phyloP scores from a whole-genome alignment of 495 filamentous ascomycete species.

The Xylaria flabelliformis region DNA sequence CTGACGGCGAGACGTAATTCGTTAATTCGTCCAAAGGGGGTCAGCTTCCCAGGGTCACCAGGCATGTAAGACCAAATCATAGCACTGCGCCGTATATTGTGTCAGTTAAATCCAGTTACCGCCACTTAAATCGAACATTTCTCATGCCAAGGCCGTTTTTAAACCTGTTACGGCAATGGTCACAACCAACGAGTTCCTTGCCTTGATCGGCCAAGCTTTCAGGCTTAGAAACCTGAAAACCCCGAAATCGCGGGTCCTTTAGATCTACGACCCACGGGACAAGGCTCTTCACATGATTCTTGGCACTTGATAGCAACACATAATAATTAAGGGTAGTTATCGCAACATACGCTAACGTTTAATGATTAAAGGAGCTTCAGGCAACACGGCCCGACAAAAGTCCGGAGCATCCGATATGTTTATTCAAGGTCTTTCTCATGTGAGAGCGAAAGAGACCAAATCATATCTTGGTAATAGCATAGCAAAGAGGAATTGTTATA shows the following conservation, averaged over 20 bases:
- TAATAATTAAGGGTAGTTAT: background rate
- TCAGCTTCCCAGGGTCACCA: slow-evolving; percentile 16
- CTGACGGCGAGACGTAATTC: background rate
- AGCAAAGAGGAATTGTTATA: background rate
- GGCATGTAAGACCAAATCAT: background rate
- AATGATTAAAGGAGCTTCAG: background rate
- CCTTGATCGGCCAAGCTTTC: background rate
- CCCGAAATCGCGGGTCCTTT: background rate
- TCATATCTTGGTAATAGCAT: background rate
- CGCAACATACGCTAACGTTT: background rate
- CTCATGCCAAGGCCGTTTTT: slow-evolving; percentile 3
- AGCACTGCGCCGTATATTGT: background rate
- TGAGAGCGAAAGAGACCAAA: no score
- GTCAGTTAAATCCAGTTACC: background rate
- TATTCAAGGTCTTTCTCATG: background rate
- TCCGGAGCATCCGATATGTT: background rate
- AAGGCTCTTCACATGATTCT: slow-evolving; percentile 3
- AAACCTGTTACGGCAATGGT: background rate
- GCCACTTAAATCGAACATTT: background rate
- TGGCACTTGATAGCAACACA: background rate
- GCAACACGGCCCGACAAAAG: background rate
- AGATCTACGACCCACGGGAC: background rate
- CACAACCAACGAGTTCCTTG: background rate
- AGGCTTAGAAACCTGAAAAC: background rate
- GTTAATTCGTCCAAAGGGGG: slow-evolving; percentile 8